Evolutionary conservation across 139 green algal genomes (phyloP).

Genomic region (Yamagishiella unicocca): DNA sequence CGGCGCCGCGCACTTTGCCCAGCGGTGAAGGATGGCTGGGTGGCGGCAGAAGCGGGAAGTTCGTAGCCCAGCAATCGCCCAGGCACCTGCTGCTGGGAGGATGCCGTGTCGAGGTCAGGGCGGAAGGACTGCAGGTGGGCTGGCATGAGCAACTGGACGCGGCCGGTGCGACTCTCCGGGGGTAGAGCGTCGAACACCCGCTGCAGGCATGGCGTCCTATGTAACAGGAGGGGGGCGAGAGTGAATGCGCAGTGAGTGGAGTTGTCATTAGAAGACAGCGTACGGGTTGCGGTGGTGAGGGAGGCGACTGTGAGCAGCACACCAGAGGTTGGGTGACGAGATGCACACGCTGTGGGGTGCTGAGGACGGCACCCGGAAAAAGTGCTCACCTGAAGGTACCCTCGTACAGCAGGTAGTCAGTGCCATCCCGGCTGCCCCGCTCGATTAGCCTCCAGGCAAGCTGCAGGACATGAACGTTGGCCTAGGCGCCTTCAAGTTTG

Average conservation of each 20-base stretch:
- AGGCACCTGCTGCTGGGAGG: slow-evolving; percentile 32
- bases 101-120: too few relatives aligned
- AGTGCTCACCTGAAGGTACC: slow-evolving; percentile 63
- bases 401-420: slow-evolving; percentile 70
- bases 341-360: not conserved
- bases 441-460: slow-evolving; percentile 67
- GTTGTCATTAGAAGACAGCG: too few relatives aligned
- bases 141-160: slow-evolving; percentile 71
- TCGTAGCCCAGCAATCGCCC: too few relatives aligned
- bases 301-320: not conserved
- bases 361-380: not conserved
- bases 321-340: not conserved
- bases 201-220: slow-evolving; percentile 70
- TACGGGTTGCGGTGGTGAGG: too few relatives aligned
- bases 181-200: slow-evolving; percentile 80
- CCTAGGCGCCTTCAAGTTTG: not conserved
- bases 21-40: too few relatives aligned
- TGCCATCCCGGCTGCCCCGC: slow-evolving; percentile 50
- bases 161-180: slow-evolving; percentile 64
- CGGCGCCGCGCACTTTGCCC: too few relatives aligned
- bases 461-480: slow-evolving; percentile 32
- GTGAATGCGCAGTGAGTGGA: too few relatives aligned
- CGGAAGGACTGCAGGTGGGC: slow-evolving; percentile 3
- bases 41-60: too few relatives aligned
- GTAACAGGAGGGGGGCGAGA: not conserved